phyloP scores from a whole-genome alignment of 2,329 filamentous ascomycete genomes.

The Cercospora sesami region DNA sequence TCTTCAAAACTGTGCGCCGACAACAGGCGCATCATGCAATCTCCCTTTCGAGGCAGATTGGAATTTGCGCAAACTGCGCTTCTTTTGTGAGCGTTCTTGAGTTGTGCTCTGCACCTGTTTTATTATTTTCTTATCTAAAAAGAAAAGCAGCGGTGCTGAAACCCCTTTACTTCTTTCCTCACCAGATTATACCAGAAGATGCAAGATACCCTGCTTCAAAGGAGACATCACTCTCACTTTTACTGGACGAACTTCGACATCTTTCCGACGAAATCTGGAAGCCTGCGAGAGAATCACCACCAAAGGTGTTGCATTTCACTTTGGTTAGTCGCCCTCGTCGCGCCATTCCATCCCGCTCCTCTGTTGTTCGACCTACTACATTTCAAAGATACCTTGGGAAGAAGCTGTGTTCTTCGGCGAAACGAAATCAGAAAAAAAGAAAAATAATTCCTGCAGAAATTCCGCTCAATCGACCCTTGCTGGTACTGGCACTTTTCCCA shows the following conservation, averaged over 20 bases:
- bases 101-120: constrained; percentile 40
- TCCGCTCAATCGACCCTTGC: background rate
- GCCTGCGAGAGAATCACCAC: constrained; percentile 22
- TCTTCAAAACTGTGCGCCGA: constrained; percentile 32
- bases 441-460: background rate
- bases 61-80: constrained; percentile 40
- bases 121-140: background rate
- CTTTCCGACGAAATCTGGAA: constrained; percentile 24
- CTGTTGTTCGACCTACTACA: constrained; percentile 40
- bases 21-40: constrained; percentile 44
- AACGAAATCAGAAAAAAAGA: background rate
- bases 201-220: constrained; percentile 23
- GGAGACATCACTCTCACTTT: background rate
- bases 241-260: constrained; percentile 27
- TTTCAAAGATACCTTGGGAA: constrained; percentile 39
- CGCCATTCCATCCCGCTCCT: constrained; percentile 48
- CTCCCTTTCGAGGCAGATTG: constrained; percentile 31
- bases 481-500: background rate
- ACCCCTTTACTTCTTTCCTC: constrained; percentile 26
- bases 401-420: background rate
- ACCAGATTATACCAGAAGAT: constrained; percentile 24
- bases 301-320: constrained; percentile 37
- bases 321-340: constrained; percentile 34
- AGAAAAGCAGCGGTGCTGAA: constrained; percentile 27
- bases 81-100: constrained; percentile 38